Evolutionary conservation across 2,329 filamentous ascomycete species (phyloP).

Genomic region (Fusarium vanettenii): DNA sequence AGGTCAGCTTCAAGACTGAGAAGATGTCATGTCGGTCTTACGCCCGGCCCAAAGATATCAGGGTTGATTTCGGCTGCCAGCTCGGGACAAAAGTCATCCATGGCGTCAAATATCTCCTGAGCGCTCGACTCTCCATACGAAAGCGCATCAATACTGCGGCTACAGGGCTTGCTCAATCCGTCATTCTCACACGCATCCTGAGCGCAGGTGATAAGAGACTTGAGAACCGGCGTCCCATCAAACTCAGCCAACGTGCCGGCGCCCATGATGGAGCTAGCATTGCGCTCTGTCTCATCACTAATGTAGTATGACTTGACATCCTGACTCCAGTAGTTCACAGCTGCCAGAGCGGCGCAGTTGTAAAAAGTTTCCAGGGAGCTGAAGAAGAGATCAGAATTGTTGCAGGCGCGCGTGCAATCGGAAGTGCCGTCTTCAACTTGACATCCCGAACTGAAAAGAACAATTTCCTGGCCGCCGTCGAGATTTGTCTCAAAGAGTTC

Average conservation of each 20-base stretch:
- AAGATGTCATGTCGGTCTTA: slow-evolving; percentile 32
- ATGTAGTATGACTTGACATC: slow-evolving; percentile 46
- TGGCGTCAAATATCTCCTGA: slow-evolving; percentile 47
- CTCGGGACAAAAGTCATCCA: slow-evolving; percentile 51
- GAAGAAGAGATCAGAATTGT: slow-evolving; percentile 46
- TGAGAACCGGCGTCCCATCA: slow-evolving; percentile 45
- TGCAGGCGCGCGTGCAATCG: slow-evolving; percentile 50
- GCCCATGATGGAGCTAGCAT: slow-evolving; percentile 52
- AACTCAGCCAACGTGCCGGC: slow-evolving; percentile 46
- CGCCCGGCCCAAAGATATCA: slow-evolving; percentile 54
- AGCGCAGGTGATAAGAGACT: slow-evolving; percentile 49
- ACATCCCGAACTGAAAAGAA: slow-evolving; percentile 50
- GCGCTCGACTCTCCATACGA: slow-evolving; percentile 41
- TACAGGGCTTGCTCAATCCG: slow-evolving; percentile 47
- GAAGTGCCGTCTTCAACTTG: slow-evolving; percentile 36
- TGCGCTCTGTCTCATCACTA: slow-evolving; percentile 48
- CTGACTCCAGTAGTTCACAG: slow-evolving; percentile 49
- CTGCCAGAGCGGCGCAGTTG: slow-evolving; percentile 52
- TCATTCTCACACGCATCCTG: slow-evolving; percentile 51
- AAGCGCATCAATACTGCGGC: slow-evolving; percentile 43
- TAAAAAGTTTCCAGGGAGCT: slow-evolving; percentile 53
- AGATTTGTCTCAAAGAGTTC: slow-evolving; percentile 49
- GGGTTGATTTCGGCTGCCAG: slow-evolving; percentile 52
- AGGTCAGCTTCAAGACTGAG: not conserved
- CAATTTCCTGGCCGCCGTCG: slow-evolving; percentile 47